Conservation (phyloP, 192 early-diverging fungal genomes). For the Polychytrium aggregatum region DNA sequence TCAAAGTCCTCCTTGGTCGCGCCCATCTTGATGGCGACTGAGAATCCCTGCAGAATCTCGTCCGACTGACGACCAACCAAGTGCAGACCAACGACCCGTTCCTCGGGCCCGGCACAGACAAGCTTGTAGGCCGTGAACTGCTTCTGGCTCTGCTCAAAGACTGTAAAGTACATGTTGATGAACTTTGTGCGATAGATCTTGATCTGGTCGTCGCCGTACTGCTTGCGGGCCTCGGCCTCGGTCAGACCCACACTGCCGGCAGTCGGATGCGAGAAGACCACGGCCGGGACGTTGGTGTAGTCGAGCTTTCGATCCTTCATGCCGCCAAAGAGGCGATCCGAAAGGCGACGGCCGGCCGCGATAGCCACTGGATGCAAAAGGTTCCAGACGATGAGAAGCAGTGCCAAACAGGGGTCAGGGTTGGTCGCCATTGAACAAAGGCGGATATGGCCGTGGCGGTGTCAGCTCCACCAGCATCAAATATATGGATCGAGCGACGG, state of each 20-base stretch:
- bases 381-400: slow-evolving; percentile 1
- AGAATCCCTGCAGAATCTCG: slow-evolving; percentile 84
- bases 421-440: too few species aligned
- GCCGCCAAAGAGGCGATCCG: slow-evolving; percentile 86
- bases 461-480: too few species aligned
- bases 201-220: slow-evolving; percentile 66
- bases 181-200: slow-evolving; percentile 83
- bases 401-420: too few species aligned
- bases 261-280: slow-evolving; percentile 90
- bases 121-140: slow-evolving; percentile 88
- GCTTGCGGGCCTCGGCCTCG: slow-evolving; percentile 63
- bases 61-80: slow-evolving; percentile 81
- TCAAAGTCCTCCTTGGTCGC: slow-evolving; percentile 99
- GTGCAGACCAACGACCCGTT: slow-evolving; percentile 94
- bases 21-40: slow-evolving; percentile 96
- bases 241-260: slow-evolving; percentile 79
- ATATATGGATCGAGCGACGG: neutral
- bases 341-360: slow-evolving; percentile 79
- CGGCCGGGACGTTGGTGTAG: slow-evolving; percentile 88
- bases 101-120: slow-evolving; percentile 72
- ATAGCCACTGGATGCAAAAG: slow-evolving; percentile 62
- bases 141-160: slow-evolving; percentile 61
- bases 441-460: too few species aligned
- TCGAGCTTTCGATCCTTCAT: slow-evolving; percentile 67
- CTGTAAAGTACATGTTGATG: slow-evolving; percentile 75